Percentiles rank a stretch among this genome's conserved stretches.
These are phyloP conservation scores for Xylaria digitata DNA, from an alignment of 2,329 filamentous ascomycete genomes.

Conservation along the genomic window DNA sequence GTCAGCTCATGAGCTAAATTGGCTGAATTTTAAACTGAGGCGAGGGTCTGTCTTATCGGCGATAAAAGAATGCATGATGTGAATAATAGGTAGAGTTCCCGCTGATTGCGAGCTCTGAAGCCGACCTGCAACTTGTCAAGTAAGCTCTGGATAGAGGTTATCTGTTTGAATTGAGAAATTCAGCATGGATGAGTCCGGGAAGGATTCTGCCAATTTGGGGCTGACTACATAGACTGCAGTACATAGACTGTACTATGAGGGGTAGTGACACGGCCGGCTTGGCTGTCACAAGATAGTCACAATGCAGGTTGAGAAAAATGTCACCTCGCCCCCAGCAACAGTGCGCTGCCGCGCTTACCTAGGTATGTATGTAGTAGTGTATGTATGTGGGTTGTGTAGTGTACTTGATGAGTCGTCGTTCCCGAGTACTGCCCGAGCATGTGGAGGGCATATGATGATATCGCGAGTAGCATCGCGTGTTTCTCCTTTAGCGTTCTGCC, in stretches of 20 bases:
- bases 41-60: too few relatives aligned
- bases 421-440: too few relatives aligned
- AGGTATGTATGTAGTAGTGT: too few relatives aligned
- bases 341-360: slow-evolving; percentile 13
- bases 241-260: background rate
- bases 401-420: too few relatives aligned
- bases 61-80: too few relatives aligned
- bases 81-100: too few relatives aligned
- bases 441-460: background rate
- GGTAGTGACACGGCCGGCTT: slow-evolving; percentile 21
- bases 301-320: slow-evolving; percentile 31
- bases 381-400: too few relatives aligned
- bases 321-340: slow-evolving; percentile 21
- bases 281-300: slow-evolving; percentile 35
- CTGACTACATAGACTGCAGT: slow-evolving; percentile 17
- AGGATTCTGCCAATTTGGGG: slow-evolving; percentile 25
- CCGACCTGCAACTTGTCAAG: background rate
- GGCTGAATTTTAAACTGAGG: background rate
- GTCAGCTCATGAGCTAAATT: background rate
- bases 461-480: slow-evolving; percentile 10
- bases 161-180: slow-evolving; percentile 9
- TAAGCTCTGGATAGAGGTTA: slow-evolving; percentile 7
- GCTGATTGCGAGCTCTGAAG: background rate
- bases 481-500: background rate
- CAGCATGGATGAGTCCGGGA: slow-evolving; percentile 20